Percentiles rank a stretch among this genome's conserved stretches.
Conservation (phyloP, 2,329 filamentous ascomycete genomes). For the Sporothrix dimorphospora region DNA sequence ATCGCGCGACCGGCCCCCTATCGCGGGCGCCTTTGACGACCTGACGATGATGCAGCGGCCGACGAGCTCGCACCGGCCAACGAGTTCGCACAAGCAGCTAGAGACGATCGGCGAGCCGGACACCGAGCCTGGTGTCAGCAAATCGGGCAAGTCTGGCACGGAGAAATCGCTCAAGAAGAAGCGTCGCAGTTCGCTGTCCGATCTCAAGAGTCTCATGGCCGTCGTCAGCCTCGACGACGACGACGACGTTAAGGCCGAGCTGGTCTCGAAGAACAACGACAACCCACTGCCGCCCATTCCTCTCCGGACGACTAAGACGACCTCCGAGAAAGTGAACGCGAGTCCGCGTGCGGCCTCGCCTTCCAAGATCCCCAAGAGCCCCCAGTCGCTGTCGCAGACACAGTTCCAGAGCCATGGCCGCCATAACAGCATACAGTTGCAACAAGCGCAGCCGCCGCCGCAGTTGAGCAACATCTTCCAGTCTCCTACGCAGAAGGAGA, state of each 20-base stretch:
- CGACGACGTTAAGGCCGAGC: neutral
- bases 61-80: conserved; percentile 50
- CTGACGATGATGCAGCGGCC: conserved; percentile 35
- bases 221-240: conserved; percentile 54
- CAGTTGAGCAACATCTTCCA: conserved; percentile 35
- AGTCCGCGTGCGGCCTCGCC: conserved; percentile 49
- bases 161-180: conserved; percentile 67
- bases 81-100: conserved; percentile 58
- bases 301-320: conserved; percentile 56
- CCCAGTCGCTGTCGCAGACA: conserved; percentile 43
- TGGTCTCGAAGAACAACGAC: conserved; percentile 33
- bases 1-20: conserved; percentile 63
- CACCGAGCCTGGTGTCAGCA: conserved; percentile 43
- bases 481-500: conserved; percentile 50
- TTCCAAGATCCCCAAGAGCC: conserved; percentile 58
- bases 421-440: conserved; percentile 13
- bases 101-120: conserved; percentile 64
- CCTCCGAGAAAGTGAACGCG: conserved; percentile 62
- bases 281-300: conserved; percentile 49
- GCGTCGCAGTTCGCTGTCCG: conserved; percentile 87
- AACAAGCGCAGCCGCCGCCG: conserved; percentile 37
- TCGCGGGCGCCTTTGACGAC: conserved; percentile 66
- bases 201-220: conserved; percentile 69
- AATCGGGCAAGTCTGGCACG: conserved; percentile 31
- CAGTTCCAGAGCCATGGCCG: conserved; percentile 5